A percentile compares a stretch with the other conserved stretches of the same genome.
Conservation (phyloP, 768 basidiomycete species). For the Tubosaeta sp. region DNA sequence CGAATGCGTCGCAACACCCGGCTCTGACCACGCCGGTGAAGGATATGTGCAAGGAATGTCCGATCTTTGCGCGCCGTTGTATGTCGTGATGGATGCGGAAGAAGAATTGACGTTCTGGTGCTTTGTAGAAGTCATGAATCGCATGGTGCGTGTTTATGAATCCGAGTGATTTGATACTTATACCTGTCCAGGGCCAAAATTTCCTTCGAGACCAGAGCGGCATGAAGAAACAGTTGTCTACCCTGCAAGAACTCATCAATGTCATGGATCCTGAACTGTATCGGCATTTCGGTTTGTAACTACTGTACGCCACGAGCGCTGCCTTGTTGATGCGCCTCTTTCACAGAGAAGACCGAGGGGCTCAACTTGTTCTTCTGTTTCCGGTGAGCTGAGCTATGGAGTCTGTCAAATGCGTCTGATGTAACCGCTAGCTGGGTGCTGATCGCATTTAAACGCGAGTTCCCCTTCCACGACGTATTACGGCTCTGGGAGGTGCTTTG, state of each 20-base stretch:
- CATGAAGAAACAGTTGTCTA: conserved; percentile 91
- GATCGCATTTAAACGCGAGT: conserved; percentile 96
- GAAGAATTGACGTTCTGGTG: conserved; percentile 96
- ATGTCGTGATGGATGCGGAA: conserved; percentile 85
- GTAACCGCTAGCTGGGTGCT: conserved; percentile 66
- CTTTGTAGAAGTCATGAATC: conserved; percentile 90
- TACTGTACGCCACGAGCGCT: not conserved
- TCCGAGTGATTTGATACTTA: conserved; percentile 3
- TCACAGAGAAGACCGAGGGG: conserved; percentile 77
- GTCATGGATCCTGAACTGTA: conserved; percentile 97
- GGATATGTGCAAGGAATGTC: conserved; percentile 99
- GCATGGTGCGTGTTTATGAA: conserved; percentile 63
- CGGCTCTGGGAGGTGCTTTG: conserved; percentile 91
- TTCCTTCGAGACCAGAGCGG: conserved; percentile 96
- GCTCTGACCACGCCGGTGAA: conserved; percentile 28
- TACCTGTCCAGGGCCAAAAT: conserved; percentile 70
- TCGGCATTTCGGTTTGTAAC: conserved; percentile 68
- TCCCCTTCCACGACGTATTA: conserved; percentile 86
- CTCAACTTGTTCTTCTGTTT: conserved; percentile 98
- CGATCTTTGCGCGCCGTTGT: conserved; percentile 90
- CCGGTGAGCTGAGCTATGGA: conserved; percentile 51
- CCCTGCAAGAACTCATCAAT: conserved; percentile 83
- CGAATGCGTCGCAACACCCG: not conserved
- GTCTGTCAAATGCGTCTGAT: not conserved
- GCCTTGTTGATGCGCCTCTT: not conserved